Conservation (phyloP, 345 rosid genomes). For the Corchorus capsularis region DNA sequence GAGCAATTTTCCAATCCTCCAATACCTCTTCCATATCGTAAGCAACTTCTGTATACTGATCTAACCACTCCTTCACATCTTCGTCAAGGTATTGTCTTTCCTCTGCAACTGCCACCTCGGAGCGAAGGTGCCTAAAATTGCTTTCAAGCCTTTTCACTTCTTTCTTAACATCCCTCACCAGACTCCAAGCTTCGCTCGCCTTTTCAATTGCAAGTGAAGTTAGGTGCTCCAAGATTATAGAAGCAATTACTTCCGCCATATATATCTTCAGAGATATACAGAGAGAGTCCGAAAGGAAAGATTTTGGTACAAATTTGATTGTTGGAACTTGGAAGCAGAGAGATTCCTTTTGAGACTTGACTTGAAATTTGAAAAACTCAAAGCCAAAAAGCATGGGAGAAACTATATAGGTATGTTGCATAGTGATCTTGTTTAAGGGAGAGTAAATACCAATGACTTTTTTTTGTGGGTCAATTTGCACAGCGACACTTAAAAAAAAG, state of each 20-base stretch:
- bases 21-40: neutral
- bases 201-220: neutral
- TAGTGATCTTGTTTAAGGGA: no score
- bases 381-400: no score
- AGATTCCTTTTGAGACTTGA: no score
- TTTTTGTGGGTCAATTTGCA: no score
- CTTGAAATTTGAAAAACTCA: no score
- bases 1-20: neutral
- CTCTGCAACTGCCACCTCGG: conserved; percentile 15
- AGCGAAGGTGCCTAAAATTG: neutral
- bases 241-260: neutral
- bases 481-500: no score
- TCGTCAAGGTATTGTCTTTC: neutral
- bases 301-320: no score
- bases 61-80: neutral
- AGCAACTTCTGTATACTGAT: neutral
- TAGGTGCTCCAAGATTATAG: neutral
- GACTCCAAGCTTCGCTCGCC: neutral
- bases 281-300: neutral
- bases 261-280: neutral
- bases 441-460: no score
- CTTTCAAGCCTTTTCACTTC: conserved; percentile 4
- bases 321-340: neutral
- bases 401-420: no score
- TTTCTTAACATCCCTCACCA: neutral